Conservation (phyloP, 2,329 filamentous ascomycete genomes). For the Trichoderma harzianum region DNA sequence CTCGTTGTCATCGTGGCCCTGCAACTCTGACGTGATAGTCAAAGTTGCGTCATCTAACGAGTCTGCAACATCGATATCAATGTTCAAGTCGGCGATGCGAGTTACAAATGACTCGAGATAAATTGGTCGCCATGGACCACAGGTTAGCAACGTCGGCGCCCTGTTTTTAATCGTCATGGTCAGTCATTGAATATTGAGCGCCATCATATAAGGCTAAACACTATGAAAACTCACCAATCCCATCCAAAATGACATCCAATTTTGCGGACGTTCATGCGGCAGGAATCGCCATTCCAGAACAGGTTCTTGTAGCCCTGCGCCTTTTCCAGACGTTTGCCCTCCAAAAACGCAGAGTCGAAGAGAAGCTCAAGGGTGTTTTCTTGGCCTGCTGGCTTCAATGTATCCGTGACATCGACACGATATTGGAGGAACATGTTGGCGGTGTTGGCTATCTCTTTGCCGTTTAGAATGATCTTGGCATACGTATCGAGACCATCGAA, state of each 20-base stretch:
- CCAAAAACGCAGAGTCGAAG: constrained; percentile 9
- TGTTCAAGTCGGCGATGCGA: neutral
- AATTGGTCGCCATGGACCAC: constrained; percentile 10
- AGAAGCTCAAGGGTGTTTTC: constrained; percentile 11
- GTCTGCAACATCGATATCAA: neutral
- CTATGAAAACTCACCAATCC: neutral
- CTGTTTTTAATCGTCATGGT: neutral
- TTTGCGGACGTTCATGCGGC: constrained; percentile 4
- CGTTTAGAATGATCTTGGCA: neutral
- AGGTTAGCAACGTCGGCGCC: neutral
- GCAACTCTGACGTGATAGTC: neutral
- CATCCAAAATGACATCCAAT: neutral
- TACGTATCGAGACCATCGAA: constrained; percentile 16
- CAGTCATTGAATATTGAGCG: neutral
- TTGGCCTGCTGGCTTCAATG: neutral
- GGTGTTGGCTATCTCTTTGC: neutral
- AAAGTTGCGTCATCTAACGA: neutral
- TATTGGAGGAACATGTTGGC: constrained; percentile 15
- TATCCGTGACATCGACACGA: neutral
- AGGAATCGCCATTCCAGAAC: constrained; percentile 8
- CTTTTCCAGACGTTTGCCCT: constrained; percentile 10
- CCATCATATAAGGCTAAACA: neutral
- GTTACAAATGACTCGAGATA: constrained; percentile 12
- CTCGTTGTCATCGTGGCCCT: neutral
- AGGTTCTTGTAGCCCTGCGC: constrained; percentile 1